Base-by-base conservation (phyloP, 306 rosid species). In the Luffa aegyptiaca region DNA sequence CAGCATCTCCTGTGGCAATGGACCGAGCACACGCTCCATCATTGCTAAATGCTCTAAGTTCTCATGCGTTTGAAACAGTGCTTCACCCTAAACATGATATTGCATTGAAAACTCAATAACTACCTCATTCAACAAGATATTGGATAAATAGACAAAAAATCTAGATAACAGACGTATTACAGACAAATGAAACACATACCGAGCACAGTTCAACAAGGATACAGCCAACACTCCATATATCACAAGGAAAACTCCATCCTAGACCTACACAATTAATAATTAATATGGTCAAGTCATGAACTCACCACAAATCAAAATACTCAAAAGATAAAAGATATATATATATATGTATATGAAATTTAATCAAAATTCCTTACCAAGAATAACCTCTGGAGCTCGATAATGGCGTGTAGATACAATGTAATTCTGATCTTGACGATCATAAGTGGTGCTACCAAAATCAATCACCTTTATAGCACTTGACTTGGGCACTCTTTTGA, bases 191-290 rank as follows among this genome's bases (percentile, higher is more conserved):
- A 6, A 1, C 44, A 36, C 87, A 41, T 84, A 94, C 98, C 82
- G 97, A 88, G 92, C 99, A 95, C 41, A 95, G 75, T 75, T 95
- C 99, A 16, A 93, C 97, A 84, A 95, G 84, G 80, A 95, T 95
- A 89, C 99, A 95, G 16, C 99, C 99, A 71, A 93, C 94, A 75
- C 99, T 95, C 99, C 99, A 95, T 59, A 91, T 66, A 82, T 95
- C 99, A 71, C 99, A 95, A 0, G 97, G 94, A 80, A 87, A 93
- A 84, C 92, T 92, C 99, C 99, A 95, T 33, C 99, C 97, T 83
- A 86, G 92, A 36, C 99, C 99, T 95, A 79, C 65, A 52, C 2
- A 11, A 49, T 44, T 21, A 9, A 41, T 7, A 3, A 21, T 26
- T 7, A 3, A 21, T 26, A 9, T 17, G 31, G 3, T 42, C 16